A percentile compares a stretch with the other conserved stretches of the same genome.
These are phyloP conservation scores for Pichia rugopelliculosa DNA, from an alignment of 805 yeast species.

Conservation along the genomic window DNA sequence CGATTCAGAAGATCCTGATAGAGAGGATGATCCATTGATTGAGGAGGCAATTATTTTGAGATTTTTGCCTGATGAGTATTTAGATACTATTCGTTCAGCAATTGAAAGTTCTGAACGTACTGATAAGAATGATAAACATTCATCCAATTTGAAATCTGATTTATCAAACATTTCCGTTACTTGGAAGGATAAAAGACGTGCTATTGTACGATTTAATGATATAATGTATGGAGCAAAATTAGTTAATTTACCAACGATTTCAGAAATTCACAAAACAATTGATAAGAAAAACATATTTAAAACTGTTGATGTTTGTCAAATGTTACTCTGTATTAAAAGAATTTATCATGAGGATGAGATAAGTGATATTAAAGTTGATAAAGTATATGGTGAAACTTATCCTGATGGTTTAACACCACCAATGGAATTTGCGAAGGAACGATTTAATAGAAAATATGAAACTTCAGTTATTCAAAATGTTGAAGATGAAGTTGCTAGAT, in stretches of 20 bases:
- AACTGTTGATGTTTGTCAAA: slow-evolving; percentile 78
- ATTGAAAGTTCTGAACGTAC: slow-evolving; percentile 48
- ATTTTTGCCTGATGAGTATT: slow-evolving; percentile 56
- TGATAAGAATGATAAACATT: slow-evolving; percentile 2
- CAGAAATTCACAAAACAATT: slow-evolving; percentile 81
- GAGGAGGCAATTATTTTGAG: slow-evolving; percentile 83
- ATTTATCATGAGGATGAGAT: slow-evolving; percentile 39
- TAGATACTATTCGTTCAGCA: slow-evolving; percentile 68
- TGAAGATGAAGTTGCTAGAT: slow-evolving; percentile 70
- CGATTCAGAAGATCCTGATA: slow-evolving; percentile 93
- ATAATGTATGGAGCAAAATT: slow-evolving; percentile 73
- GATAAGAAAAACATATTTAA: slow-evolving; percentile 86
- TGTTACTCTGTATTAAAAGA: slow-evolving; percentile 63
- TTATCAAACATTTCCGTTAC: slow-evolving; percentile 63
- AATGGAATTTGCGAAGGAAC: slow-evolving; percentile 58
- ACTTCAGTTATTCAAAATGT: slow-evolving; percentile 68
- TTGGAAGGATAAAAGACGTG: slow-evolving; percentile 78
- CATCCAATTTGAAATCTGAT: slow-evolving; percentile 32
- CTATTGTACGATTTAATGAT: slow-evolving; percentile 65
- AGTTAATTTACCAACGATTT: slow-evolving; percentile 81
- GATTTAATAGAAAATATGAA: slow-evolving; percentile 65
- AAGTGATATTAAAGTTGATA: slow-evolving; percentile 34
- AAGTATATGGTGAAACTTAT: slow-evolving; percentile 36
- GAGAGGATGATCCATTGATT: slow-evolving; percentile 87
- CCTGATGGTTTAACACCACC: slow-evolving; percentile 86